Conservation (phyloP, 768 basidiomycete genomes). For the Harrya chromipes region DNA sequence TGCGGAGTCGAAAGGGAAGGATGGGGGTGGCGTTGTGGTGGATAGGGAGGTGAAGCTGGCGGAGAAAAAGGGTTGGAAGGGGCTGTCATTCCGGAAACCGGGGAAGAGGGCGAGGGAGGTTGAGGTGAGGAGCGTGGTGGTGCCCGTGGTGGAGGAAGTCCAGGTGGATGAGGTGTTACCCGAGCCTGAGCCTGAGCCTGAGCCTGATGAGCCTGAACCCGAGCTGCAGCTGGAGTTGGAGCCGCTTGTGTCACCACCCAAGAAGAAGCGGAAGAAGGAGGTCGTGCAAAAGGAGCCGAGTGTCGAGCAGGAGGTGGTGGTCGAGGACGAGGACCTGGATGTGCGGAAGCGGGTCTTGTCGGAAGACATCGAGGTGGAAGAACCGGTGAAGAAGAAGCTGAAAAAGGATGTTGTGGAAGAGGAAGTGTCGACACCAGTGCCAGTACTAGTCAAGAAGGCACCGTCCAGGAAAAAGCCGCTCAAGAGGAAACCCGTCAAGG, state of each 20-base stretch:
- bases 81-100: constrained; percentile 43
- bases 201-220: constrained; percentile 19
- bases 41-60: constrained; percentile 47
- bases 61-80: constrained; percentile 43
- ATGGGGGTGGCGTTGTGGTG: constrained; percentile 23
- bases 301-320: constrained; percentile 59
- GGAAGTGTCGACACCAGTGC: constrained; percentile 29
- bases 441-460: constrained; percentile 17
- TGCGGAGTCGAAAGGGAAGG: constrained; percentile 24
- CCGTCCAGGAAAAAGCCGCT: constrained; percentile 33
- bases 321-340: constrained; percentile 45
- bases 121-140: constrained; percentile 23
- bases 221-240: constrained; percentile 36
- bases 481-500: constrained; percentile 36
- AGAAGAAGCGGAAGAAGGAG: constrained; percentile 59
- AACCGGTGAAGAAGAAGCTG: constrained; percentile 23
- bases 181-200: constrained; percentile 34
- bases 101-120: constrained; percentile 40
- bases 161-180: constrained; percentile 28
- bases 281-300: constrained; percentile 32
- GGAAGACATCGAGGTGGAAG: constrained; percentile 39
- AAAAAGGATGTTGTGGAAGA: constrained; percentile 36
- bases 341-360: constrained; percentile 45
- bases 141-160: constrained; percentile 21
- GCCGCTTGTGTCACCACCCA: constrained; percentile 42